Evolutionary conservation across 495 filamentous ascomycete genomes (phyloP), one percentile per base, ranked within the genome.

Genomic region (Neurospora tetraspora): DNA sequence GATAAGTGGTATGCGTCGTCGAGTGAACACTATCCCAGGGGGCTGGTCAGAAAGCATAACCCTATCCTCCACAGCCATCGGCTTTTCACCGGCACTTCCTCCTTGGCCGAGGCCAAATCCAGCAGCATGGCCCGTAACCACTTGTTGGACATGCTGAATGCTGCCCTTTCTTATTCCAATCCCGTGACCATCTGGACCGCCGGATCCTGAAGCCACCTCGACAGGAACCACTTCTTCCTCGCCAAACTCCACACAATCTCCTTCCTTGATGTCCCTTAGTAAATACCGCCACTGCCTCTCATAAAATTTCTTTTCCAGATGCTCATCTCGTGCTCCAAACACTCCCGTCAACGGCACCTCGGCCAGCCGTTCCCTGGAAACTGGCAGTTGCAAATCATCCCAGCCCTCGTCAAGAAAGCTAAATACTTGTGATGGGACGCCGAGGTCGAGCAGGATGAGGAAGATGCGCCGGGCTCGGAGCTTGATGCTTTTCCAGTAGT

Each of bases 401-500:
- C 91, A 93, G 5, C 92, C 94, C 72, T 92, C 89, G 78, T 97
- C 93, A 65, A 97, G 89, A 47, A 94, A 83, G 20, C 89, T 88
- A 76, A 97, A 97, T 69, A 97, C 96, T 80, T 91, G 91, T 73
- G 93, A 91, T 0, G 94, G 90, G 14, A 93, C 88, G 0, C 91
- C 93, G 69, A 97, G 85, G 72, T 94, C 91, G 47, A 89, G 85
- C 39, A 97, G 86, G 39, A 94, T 92, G 39, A 98, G 86, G 75
- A 97, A 98, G 70, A 97, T 86, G 71, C 90, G 88, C 74, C 88
- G 91, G 5, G 93, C 91, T 76, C 90, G 91, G 73, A 91, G 83
- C 69, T 96, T 84, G 73, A 98, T 96, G 92, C 93, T 96, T 75
- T 97, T 94, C 81, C 93, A 90, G 77, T 97, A 98, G 1, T 61